A percentile compares a stretch with the other conserved stretches of the same genome.
Conservation (phyloP, 306 rosid genomes). For the Begonia loranthoides region DNA sequence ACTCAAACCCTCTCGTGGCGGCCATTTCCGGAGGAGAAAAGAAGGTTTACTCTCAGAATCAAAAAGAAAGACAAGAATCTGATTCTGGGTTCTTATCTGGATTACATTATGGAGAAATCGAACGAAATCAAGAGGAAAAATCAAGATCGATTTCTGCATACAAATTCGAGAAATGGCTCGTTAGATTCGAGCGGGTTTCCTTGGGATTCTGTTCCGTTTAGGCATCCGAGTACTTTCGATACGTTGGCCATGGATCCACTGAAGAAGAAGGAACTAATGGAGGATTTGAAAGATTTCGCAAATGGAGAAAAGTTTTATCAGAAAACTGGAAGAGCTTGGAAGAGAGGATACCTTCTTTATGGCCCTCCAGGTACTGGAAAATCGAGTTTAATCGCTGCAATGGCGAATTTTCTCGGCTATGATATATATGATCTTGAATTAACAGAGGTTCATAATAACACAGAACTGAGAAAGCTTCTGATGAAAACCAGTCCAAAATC, state of each 20-base stretch:
- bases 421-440: slow-evolving; percentile 85
- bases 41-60: slow-evolving; percentile 71
- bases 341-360: slow-evolving; percentile 72
- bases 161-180: slow-evolving; percentile 72
- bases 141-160: slow-evolving; percentile 61
- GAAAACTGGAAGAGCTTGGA: slow-evolving; percentile 88
- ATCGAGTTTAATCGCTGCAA: slow-evolving; percentile 90
- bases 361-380: slow-evolving; percentile 93
- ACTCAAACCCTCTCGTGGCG: slow-evolving; percentile 74
- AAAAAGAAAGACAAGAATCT: slow-evolving; percentile 45
- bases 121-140: slow-evolving; percentile 58
- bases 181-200: slow-evolving; percentile 70
- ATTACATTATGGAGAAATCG: slow-evolving; percentile 62
- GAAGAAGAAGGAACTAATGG: slow-evolving; percentile 49
- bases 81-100: slow-evolving; percentile 49
- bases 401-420: slow-evolving; percentile 75
- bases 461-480: slow-evolving; percentile 67
- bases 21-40: slow-evolving; percentile 72
- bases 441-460: slow-evolving; percentile 78
- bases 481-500: slow-evolving; percentile 90
- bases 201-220: slow-evolving; percentile 93
- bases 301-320: slow-evolving; percentile 63
- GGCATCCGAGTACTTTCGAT: slow-evolving; percentile 84
- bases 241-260: slow-evolving; percentile 84
- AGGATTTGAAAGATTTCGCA: slow-evolving; percentile 61